These are phyloP conservation scores for Neurospora sp. DNA, from an alignment of 495 filamentous ascomycete genomes.

Conservation along the genomic window DNA sequence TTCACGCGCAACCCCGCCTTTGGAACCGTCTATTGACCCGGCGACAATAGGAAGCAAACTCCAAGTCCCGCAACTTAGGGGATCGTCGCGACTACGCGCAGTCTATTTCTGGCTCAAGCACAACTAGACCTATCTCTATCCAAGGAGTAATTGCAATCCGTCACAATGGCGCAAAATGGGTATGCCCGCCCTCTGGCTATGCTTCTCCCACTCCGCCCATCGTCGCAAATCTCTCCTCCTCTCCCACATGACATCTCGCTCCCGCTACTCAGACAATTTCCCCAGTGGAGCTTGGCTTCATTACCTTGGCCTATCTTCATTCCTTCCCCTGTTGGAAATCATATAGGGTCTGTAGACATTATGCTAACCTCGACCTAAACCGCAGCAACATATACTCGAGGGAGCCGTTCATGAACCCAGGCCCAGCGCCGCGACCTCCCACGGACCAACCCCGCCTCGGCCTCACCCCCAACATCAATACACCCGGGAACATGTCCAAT, in stretches of 20 bases:
- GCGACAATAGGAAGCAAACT: background rate
- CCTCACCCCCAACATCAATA: constrained; percentile 58
- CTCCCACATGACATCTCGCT: background rate
- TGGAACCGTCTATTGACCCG: background rate
- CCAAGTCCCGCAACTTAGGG: background rate
- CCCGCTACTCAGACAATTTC: background rate
- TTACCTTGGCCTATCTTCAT: background rate
- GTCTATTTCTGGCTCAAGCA: background rate
- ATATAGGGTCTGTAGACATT: background rate
- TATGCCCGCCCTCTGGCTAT: background rate
- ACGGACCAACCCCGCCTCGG: constrained; percentile 72
- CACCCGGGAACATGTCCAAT: constrained; percentile 53
- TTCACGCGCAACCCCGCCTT: background rate
- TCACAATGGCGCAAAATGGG: background rate
- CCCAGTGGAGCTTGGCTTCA: background rate
- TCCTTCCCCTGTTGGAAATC: background rate
- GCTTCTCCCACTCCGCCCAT: background rate
- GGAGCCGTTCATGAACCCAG: constrained; percentile 90
- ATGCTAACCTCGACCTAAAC: background rate
- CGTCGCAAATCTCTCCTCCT: background rate
- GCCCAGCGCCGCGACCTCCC: constrained; percentile 85
- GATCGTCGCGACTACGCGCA: background rate
- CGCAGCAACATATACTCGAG: constrained; percentile 48
- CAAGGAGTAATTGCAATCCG: background rate
- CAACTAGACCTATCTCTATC: background rate